A percentile compares a stretch with the other conserved stretches of the same genome.
phyloP scores from a whole-genome alignment of 805 yeast species.

The Kazachstania viticola region DNA sequence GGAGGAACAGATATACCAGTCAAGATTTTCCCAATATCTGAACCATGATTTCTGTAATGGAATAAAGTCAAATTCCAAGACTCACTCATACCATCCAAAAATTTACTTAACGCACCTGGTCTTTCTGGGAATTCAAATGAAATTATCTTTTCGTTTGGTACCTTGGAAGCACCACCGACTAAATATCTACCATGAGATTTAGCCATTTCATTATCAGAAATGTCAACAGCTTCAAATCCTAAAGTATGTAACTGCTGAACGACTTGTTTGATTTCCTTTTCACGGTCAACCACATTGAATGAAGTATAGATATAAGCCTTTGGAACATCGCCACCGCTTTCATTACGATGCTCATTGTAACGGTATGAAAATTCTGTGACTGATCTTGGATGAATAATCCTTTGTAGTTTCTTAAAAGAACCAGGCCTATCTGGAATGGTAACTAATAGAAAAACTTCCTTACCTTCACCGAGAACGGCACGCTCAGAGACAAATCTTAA shows the following conservation, averaged over 20 bases:
- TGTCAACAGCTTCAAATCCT: constrained; percentile 70
- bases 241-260: constrained; percentile 43
- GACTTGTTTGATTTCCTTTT: constrained; percentile 58
- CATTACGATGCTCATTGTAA: constrained; percentile 35
- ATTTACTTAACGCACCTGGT: constrained; percentile 85
- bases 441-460: constrained; percentile 83
- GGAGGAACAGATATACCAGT: constrained; percentile 85
- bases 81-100: constrained; percentile 56
- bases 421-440: constrained; percentile 92
- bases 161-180: constrained; percentile 80
- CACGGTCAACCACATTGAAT: constrained; percentile 70
- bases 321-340: constrained; percentile 27
- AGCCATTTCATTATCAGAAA: constrained; percentile 88
- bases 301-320: constrained; percentile 79
- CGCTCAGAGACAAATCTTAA: constrained; percentile 92
- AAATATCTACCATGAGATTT: constrained; percentile 92
- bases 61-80: constrained; percentile 90
- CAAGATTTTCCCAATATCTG: constrained; percentile 84
- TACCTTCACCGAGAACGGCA: constrained; percentile 97
- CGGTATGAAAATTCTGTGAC: constrained; percentile 94
- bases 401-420: constrained; percentile 68
- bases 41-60: constrained; percentile 95
- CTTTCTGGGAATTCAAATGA: constrained; percentile 94
- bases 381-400: constrained; percentile 70
- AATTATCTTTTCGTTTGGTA: constrained; percentile 64